Evolutionary conservation across 169 alveolate species (phyloP), one percentile per base, ranked within the genome.

Genomic region (Plasmodium billcollinsi): DNA sequence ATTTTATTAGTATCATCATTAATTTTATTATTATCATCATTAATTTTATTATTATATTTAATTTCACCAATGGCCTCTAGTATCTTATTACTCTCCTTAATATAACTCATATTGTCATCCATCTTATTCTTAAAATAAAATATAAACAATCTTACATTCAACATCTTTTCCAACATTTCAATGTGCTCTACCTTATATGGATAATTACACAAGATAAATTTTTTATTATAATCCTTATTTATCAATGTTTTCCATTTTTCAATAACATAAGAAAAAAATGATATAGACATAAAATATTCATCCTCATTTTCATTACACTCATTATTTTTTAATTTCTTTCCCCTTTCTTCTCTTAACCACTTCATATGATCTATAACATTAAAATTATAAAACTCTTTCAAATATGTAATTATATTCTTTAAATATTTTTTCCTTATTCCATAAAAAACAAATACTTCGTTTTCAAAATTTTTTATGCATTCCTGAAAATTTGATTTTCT

Each of bases 151-250:
- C 24, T 83, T 6, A 85, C 24, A 24, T 83, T 69, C 1, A 63
- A 26, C 52, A n/a, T 72, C 5, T 54, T 18, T 61, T 58, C 58
- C 12, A 86, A 8, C 43, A 72, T 26, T 14, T 86, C 67, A 20
- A 72, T 6, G 8, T 86, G 88, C 6, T 72, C 70, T 43, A 18
- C 14, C 14, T 0, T 72, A 56, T 20, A 52, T 21, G 70, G 88
- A 14, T 62, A 73, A 62, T 86, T 86, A 20, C 74, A 86, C 45
- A 86, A n/a, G 39, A 86, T 47, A 47, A 86, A 71, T n/a, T 43
- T 86, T 26, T 52, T 61, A 33, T 33, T 33, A 33, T 72, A 39
- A 72, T 72, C 59, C 15, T 62, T 72, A 45, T 33, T 73, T 33
- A 47, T 59, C 50, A 86, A 74, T 18, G 9, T 26, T 5, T 14